phyloP scores from a whole-genome alignment of 2,329 filamentous ascomycete species.

The Drechslerella dactyloides region DNA sequence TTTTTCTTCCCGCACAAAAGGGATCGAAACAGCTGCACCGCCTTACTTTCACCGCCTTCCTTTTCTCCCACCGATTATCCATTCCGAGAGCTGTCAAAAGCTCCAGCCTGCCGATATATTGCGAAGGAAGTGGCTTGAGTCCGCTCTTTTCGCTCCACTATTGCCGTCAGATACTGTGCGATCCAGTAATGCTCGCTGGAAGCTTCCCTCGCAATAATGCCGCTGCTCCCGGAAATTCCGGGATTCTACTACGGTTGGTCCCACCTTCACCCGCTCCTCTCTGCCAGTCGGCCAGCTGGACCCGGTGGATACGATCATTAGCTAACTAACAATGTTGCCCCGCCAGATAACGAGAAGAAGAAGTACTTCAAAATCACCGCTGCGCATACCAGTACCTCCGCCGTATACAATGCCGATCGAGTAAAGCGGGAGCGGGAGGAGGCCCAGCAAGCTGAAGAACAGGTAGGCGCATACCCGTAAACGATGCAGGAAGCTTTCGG shows the following conservation, averaged over 20 bases:
- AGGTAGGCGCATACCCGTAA: constrained; percentile 21
- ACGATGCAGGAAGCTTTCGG: background rate
- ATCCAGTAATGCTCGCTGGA: constrained; percentile 48
- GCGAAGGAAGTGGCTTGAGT: constrained; percentile 43
- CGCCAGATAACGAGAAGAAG: constrained; percentile 48
- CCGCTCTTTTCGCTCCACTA: constrained; percentile 42
- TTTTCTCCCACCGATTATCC: constrained; percentile 19
- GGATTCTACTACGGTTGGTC: constrained; percentile 50
- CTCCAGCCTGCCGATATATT: constrained; percentile 22
- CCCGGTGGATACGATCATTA: background rate
- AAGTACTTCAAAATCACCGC: constrained; percentile 48
- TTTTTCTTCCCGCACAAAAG: background rate
- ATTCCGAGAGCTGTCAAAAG: background rate
- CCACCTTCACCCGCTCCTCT: background rate
- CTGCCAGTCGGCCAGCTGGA: background rate
- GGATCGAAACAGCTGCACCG: constrained; percentile 1
- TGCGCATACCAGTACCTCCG: constrained; percentile 39
- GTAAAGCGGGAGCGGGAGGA: constrained; percentile 38
- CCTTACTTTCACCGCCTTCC: background rate
- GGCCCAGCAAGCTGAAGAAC: constrained; percentile 42
- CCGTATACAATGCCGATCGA: constrained; percentile 47
- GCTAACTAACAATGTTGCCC: constrained; percentile 13
- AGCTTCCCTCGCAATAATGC: constrained; percentile 51
- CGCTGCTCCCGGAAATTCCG: constrained; percentile 49
- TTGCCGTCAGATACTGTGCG: constrained; percentile 13